These are phyloP conservation scores for Coemansia sp. DNA, from an alignment of 192 early-diverging fungal genomes.

Conservation along the genomic window DNA sequence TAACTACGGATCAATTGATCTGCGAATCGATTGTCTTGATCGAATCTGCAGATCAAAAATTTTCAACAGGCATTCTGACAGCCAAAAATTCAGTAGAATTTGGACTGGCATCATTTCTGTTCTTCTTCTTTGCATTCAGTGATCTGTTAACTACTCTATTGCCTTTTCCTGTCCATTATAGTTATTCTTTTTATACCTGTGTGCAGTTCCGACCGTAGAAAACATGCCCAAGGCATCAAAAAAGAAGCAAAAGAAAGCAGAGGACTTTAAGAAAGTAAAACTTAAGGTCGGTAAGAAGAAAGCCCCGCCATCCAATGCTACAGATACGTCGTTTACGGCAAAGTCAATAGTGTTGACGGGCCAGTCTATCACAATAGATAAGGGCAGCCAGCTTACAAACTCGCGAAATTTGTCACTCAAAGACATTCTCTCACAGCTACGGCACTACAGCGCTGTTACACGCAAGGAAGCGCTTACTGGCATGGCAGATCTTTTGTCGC, in stretches of 20 bases:
- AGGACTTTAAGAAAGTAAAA: constrained; percentile 87
- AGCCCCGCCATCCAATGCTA: constrained; percentile 69
- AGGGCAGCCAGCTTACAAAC: constrained; percentile 68
- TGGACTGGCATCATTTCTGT: no score
- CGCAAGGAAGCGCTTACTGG: constrained; percentile 57
- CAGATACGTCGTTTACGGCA: constrained; percentile 81
- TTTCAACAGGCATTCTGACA: no score
- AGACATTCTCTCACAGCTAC: constrained; percentile 72
- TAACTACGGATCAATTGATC: no score
- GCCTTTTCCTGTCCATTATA: no score
- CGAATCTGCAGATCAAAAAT: no score
- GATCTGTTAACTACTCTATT: no score
- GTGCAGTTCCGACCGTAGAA: no score
- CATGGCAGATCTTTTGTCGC: constrained; percentile 44
- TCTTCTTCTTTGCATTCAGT: no score
- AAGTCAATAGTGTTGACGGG: constrained; percentile 75
- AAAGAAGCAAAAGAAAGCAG: constrained; percentile 71
- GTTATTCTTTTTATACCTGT: no score
- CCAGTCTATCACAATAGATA: constrained; percentile 79
- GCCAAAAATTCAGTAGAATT: no score
- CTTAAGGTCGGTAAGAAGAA: constrained; percentile 91
- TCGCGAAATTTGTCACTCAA: constrained; percentile 73
- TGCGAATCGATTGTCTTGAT: no score
- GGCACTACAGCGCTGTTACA: constrained; percentile 70
- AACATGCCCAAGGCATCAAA: constrained; percentile 63